These are phyloP conservation scores for Nepenthes alata DNA, from an alignment of 179 eudicot species.

Conservation along the genomic window DNA sequence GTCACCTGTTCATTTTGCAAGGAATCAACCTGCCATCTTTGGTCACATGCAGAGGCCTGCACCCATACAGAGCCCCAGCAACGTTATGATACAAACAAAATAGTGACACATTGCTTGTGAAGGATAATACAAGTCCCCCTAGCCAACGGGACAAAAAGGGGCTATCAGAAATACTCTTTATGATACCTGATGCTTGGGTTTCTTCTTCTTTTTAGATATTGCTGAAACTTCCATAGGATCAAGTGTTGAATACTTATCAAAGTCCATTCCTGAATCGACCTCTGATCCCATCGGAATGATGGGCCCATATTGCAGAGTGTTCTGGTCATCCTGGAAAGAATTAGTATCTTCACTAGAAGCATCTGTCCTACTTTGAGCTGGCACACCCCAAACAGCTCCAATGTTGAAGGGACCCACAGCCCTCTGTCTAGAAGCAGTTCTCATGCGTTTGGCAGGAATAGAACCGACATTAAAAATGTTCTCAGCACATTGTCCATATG, in stretches of 20 bases:
- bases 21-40: constrained; percentile 62
- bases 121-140: neutral
- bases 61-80: constrained; percentile 11
- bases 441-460: constrained; percentile 79
- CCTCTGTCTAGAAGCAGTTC: constrained; percentile 92
- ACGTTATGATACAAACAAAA: neutral
- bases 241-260: constrained; percentile 49
- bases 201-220: constrained; percentile 80
- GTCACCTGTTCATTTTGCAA: constrained; percentile 73
- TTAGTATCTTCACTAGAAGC: constrained; percentile 91
- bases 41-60: constrained; percentile 59
- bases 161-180: neutral
- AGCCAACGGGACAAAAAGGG: neutral
- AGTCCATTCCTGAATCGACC: constrained; percentile 64
- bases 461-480: constrained; percentile 47
- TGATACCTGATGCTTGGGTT: constrained; percentile 66
- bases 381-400: constrained; percentile 42
- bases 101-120: neutral
- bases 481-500: constrained; percentile 40
- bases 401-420: constrained; percentile 49
- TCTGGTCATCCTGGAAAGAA: constrained; percentile 89
- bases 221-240: constrained; percentile 50
- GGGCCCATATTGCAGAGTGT: constrained; percentile 53
- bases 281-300: constrained; percentile 51
- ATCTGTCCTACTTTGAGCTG: constrained; percentile 51